These are phyloP conservation scores for Bonia amplexicaulis DNA, from an alignment of 176 grass and related monocot species.

Conservation along the genomic window DNA sequence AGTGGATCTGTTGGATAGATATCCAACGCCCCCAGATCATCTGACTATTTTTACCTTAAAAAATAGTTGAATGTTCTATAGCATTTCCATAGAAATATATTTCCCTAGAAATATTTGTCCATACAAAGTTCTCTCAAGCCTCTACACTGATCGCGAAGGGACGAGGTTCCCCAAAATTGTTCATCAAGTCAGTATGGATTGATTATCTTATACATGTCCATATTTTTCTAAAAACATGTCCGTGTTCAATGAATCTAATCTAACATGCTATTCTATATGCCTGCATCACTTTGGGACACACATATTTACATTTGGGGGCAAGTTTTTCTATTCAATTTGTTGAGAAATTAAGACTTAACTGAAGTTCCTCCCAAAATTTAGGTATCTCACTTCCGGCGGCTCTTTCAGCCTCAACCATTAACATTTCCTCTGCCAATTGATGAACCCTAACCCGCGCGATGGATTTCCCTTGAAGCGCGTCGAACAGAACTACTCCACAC, in stretches of 20 bases:
- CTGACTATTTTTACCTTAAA: too few species aligned
- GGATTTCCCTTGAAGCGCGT: neutral
- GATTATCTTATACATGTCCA: neutral
- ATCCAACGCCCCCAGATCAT: too few species aligned
- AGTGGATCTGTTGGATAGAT: too few species aligned
- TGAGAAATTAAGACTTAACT: neutral
- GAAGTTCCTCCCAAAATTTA: neutral
- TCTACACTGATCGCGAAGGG: neutral
- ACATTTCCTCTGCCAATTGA: neutral
- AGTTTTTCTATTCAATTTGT: neutral
- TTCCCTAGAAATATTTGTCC: neutral
- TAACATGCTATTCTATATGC: neutral
- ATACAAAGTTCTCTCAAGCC: neutral
- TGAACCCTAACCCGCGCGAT: neutral
- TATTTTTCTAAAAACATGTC: neutral
- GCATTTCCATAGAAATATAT: too few species aligned
- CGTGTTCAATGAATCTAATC: neutral
- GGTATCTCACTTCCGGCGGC: neutral
- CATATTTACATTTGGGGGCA: neutral
- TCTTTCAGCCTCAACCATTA: conserved; percentile 17
- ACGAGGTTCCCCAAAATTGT: neutral
- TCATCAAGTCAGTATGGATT: neutral
- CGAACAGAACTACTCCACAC: neutral
- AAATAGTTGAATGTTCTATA: too few species aligned
- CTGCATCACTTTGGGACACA: neutral